phyloP scores from a whole-genome alignment of 257 asterid genomes.

The Nicotiana obtusifolia region DNA sequence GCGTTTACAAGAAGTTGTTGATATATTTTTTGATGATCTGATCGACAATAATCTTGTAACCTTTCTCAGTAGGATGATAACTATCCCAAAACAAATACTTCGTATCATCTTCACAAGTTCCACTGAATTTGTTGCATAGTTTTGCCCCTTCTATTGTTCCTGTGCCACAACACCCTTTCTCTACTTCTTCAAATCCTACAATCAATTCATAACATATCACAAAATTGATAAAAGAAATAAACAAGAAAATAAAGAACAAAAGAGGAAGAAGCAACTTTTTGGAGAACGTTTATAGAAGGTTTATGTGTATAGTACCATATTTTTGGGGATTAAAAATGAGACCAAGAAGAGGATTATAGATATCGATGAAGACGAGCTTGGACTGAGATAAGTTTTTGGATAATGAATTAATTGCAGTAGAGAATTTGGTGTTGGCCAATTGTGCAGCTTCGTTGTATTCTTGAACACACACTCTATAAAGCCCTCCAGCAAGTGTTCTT shows the following conservation, averaged over 20 bases:
- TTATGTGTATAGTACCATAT: slow-evolving; percentile 16
- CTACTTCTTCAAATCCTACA: slow-evolving; percentile 32
- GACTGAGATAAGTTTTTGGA: slow-evolving; percentile 15
- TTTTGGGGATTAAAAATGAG: slow-evolving; percentile 27
- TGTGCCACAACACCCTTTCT: slow-evolving; percentile 35
- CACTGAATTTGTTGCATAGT: slow-evolving; percentile 20
- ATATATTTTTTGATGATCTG: not conserved
- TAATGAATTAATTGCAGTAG: slow-evolving; percentile 14
- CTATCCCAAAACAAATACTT: slow-evolving; percentile 34
- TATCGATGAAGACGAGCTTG: slow-evolving; percentile 19
- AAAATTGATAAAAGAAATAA: not conserved
- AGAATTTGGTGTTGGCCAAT: slow-evolving; percentile 29
- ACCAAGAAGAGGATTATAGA: slow-evolving; percentile 25
- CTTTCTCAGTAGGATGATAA: slow-evolving; percentile 34
- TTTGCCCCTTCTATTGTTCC: slow-evolving; percentile 17
- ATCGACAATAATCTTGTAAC: slow-evolving; percentile 16
- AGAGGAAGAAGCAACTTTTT: no score
- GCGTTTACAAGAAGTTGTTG: not conserved
- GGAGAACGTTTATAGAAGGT: no score
- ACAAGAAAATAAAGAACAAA: not conserved
- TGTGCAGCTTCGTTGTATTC: slow-evolving; percentile 33
- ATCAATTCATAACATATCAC: not conserved
- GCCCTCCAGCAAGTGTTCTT: slow-evolving; percentile 44
- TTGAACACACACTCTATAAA: slow-evolving; percentile 19
- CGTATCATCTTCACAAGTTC: slow-evolving; percentile 22